phyloP scores from a whole-genome alignment of 495 filamentous ascomycete species.

The Xylaria longipes region DNA sequence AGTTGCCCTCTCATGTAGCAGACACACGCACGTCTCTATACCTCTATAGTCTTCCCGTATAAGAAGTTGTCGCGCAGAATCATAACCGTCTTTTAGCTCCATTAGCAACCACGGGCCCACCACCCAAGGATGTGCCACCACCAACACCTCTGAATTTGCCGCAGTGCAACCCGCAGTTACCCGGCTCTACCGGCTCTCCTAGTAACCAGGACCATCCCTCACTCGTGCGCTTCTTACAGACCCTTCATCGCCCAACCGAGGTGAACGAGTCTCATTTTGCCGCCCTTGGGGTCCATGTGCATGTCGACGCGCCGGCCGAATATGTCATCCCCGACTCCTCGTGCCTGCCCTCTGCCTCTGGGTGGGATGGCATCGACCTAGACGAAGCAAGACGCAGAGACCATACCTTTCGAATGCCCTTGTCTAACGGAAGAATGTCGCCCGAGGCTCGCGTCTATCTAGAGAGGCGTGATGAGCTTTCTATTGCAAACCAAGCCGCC shows the following conservation, averaged over 20 bases:
- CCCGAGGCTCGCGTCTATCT: conserved; percentile 58
- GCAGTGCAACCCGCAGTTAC: conserved; percentile 45
- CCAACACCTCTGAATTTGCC: conserved; percentile 61
- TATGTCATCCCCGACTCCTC: conserved; percentile 56
- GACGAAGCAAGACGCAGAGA: conserved; percentile 53
- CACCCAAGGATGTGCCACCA: conserved; percentile 56
- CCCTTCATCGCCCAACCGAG: conserved; percentile 55
- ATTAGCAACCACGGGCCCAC: conserved; percentile 33
- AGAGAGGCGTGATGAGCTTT: conserved; percentile 60
- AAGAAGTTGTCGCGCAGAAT: conserved; percentile 18
- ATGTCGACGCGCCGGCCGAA: conserved; percentile 47
- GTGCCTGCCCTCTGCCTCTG: conserved; percentile 53
- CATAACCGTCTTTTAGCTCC: conserved; percentile 43
- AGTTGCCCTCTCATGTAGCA: not conserved
- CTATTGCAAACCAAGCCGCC: conserved; percentile 53
- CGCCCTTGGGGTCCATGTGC: conserved; percentile 58
- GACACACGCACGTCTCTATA: not conserved
- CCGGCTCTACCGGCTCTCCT: conserved; percentile 19
- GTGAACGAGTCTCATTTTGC: conserved; percentile 52
- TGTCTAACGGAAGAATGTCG: conserved; percentile 54
- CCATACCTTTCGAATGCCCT: conserved; percentile 47
- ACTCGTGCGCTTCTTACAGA: conserved; percentile 52
- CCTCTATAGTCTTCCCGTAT: not conserved
- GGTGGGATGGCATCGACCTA: conserved; percentile 52
- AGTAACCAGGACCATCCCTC: conserved; percentile 32